Conservation (phyloP, 371 early-diverging fungal genomes). For the Fennellomyces sp. region DNA sequence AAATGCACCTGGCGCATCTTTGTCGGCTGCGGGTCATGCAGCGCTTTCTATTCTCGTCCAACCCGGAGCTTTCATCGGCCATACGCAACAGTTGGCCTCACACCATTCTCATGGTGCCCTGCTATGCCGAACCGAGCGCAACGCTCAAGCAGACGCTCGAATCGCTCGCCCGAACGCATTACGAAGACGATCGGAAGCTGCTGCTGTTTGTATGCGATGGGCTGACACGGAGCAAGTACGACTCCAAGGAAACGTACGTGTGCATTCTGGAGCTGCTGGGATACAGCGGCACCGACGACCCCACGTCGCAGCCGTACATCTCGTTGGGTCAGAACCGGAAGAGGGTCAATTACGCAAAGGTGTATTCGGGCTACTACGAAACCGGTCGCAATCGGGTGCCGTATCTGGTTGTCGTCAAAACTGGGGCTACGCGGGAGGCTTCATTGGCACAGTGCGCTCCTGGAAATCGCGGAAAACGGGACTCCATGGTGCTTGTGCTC, state of each 20-base stretch:
- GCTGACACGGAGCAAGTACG: conserved; percentile 21
- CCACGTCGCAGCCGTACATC: conserved; percentile 32
- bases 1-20: conserved; percentile 46
- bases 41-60: conserved; percentile 29
- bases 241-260: conserved; percentile 31
- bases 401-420: conserved; percentile 47
- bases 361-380: conserved; percentile 50
- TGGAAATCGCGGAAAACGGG: conserved; percentile 53
- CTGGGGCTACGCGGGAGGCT: conserved; percentile 34
- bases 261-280: conserved; percentile 44
- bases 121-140: conserved; percentile 43
- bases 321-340: conserved; percentile 39
- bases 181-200: conserved; percentile 51
- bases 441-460: conserved; percentile 12
- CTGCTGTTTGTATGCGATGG: conserved; percentile 58
- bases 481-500: conserved; percentile 39
- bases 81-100: conserved; percentile 26
- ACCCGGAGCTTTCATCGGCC: conserved; percentile 17
- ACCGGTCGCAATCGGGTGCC: conserved; percentile 51
- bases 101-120: conserved; percentile 45
- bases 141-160: conserved; percentile 50
- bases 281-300: conserved; percentile 43
- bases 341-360: conserved; percentile 40
- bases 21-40: conserved; percentile 41
- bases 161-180: conserved; percentile 43